These are phyloP conservation scores for Physcomitrellopsis africana DNA, from an alignment of 225 moss, liverwort and hornwort species.

Conservation along the genomic window DNA sequence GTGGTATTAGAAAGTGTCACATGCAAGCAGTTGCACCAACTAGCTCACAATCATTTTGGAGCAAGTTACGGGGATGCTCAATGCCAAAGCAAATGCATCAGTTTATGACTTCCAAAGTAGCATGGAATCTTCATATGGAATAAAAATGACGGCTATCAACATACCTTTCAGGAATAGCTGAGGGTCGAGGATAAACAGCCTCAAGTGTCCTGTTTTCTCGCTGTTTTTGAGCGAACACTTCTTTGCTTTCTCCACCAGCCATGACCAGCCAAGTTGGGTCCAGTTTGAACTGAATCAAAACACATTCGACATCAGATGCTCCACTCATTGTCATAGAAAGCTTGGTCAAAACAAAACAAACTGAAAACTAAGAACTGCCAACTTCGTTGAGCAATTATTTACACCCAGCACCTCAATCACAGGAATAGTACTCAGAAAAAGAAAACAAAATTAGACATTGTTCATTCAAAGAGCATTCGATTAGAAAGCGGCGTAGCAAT, in stretches of 20 bases:
- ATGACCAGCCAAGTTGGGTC: slow-evolving; percentile 79
- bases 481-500: too few relatives aligned
- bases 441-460: too few relatives aligned
- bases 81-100: background rate
- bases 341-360: too few relatives aligned
- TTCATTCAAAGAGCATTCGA: background rate
- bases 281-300: slow-evolving; percentile 57
- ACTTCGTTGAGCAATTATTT: background rate
- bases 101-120: background rate
- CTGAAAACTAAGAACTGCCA: background rate
- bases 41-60: slow-evolving; percentile 1
- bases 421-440: background rate
- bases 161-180: slow-evolving; percentile 93
- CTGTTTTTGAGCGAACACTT: slow-evolving; percentile 67
- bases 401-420: slow-evolving; percentile 13
- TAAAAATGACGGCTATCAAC: background rate
- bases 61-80: slow-evolving; percentile 16
- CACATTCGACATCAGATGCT: slow-evolving; percentile 24
- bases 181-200: slow-evolving; percentile 96
- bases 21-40: slow-evolving; percentile 15
- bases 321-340: too few relatives aligned
- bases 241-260: slow-evolving; percentile 84
- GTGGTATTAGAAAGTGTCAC: slow-evolving; percentile 23
- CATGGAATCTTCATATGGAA: background rate
- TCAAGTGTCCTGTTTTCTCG: slow-evolving; percentile 87